Percentiles rank a stretch among this genome's conserved stretches.
Evolutionary conservation across 2,329 filamentous ascomycete species (phyloP).

Genomic region (Diplodia mutila): DNA sequence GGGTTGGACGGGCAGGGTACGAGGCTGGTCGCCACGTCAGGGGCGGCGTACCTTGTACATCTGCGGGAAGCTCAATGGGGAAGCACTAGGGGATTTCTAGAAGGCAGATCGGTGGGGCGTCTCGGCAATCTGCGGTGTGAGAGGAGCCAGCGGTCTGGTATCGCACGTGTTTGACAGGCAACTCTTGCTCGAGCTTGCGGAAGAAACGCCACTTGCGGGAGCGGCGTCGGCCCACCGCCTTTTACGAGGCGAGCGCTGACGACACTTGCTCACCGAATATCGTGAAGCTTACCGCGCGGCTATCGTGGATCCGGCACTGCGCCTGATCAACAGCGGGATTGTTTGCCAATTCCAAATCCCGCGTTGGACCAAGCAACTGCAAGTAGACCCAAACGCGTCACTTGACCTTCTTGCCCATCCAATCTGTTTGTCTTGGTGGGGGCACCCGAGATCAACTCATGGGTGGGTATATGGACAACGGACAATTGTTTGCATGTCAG

Average conservation of each 20-base stretch:
- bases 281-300: background rate
- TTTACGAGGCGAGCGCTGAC: background rate
- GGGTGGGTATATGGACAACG: no score
- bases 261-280: background rate
- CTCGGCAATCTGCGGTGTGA: constrained; percentile 14
- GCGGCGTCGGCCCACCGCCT: background rate
- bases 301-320: background rate
- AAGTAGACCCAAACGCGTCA: no score
- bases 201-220: background rate
- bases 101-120: constrained; percentile 11
- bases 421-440: background rate
- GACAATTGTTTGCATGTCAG: background rate
- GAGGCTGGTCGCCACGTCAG: constrained; percentile 2
- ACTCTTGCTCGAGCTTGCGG: background rate
- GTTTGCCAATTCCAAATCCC: background rate
- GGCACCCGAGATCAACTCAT: background rate
- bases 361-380: background rate
- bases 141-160: constrained; percentile 7
- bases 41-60: background rate
- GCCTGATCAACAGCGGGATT: background rate
- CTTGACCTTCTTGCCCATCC: background rate
- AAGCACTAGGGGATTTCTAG: background rate
- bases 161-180: background rate
- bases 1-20: background rate
- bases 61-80: constrained; percentile 4